Evolutionary conservation across 2,329 filamentous ascomycete species (phyloP).

Genomic region (Bipolaris zeicola): DNA sequence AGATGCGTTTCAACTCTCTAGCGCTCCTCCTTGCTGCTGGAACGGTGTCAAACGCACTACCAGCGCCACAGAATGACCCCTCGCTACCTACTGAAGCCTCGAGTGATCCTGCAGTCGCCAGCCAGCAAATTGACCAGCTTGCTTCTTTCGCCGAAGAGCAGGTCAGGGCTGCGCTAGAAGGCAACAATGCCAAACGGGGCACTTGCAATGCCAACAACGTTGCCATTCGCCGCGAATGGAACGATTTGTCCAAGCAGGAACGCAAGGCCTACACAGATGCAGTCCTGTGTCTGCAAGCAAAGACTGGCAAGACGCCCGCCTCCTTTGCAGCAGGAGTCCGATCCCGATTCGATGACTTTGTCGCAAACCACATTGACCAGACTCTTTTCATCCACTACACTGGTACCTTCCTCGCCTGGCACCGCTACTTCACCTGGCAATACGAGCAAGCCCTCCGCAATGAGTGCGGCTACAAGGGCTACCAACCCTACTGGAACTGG

Average conservation of each 20-base stretch:
- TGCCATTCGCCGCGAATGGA: slow-evolving; percentile 38
- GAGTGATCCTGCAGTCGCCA: slow-evolving; percentile 28
- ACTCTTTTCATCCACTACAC: slow-evolving; percentile 45
- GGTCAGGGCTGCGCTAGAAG: slow-evolving; percentile 23
- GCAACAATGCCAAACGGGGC: slow-evolving; percentile 26
- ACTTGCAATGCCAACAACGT: slow-evolving; percentile 33
- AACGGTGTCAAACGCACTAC: slow-evolving; percentile 31
- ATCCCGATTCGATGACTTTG: slow-evolving; percentile 47
- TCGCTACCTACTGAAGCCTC: slow-evolving; percentile 28
- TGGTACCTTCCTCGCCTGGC: slow-evolving; percentile 44
- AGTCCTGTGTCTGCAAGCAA: slow-evolving; percentile 42
- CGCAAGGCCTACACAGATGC: slow-evolving; percentile 46
- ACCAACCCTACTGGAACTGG: slow-evolving; percentile 60
- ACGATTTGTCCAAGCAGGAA: slow-evolving; percentile 30
- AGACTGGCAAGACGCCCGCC: slow-evolving; percentile 36
- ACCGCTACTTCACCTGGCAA: slow-evolving; percentile 49
- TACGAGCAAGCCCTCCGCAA: slow-evolving; percentile 51
- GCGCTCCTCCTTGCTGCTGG: slow-evolving; percentile 31
- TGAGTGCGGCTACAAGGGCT: slow-evolving; percentile 51
- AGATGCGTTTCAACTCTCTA: slow-evolving; percentile 35
- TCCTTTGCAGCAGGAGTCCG: slow-evolving; percentile 37
- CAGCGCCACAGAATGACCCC: slow-evolving; percentile 27
- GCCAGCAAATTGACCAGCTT: slow-evolving; percentile 32
- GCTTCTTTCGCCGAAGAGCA: slow-evolving; percentile 27
- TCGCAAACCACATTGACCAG: slow-evolving; percentile 46